Conservation (phyloP, 2,329 filamentous ascomycete genomes). For the Colletotrichum tamarilloi region DNA sequence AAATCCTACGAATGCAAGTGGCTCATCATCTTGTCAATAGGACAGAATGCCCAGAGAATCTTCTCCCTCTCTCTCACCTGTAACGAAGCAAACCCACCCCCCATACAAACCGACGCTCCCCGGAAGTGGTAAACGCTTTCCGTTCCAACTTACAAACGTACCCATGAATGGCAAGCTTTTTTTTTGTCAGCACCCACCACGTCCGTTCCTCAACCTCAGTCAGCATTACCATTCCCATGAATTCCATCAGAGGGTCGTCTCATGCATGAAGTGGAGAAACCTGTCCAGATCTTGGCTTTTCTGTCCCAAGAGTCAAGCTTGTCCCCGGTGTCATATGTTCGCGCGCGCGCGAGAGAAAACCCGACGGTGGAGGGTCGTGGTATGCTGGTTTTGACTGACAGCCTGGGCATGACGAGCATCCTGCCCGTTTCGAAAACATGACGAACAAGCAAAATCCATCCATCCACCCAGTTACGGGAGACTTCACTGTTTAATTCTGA, state of each 20-base stretch:
- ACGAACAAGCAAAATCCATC: constrained; percentile 2
- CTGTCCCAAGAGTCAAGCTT: no score
- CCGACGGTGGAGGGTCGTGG: neutral
- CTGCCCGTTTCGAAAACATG: neutral
- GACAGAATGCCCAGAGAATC: neutral
- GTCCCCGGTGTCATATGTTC: neutral
- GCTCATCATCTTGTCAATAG: neutral
- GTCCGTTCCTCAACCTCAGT: neutral
- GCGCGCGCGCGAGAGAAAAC: neutral
- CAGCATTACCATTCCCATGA: neutral
- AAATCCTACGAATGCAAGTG: neutral
- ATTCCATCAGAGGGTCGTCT: neutral
- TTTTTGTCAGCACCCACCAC: neutral
- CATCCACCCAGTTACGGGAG: neutral
- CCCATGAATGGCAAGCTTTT: neutral
- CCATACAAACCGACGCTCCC: neutral
- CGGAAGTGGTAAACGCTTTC: neutral
- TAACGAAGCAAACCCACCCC: neutral
- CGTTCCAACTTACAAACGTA: no score
- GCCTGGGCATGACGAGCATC: neutral
- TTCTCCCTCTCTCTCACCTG: neutral
- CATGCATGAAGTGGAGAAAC: neutral
- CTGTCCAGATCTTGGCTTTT: neutral
- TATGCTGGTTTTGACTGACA: neutral
- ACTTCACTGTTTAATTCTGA: neutral